Evolutionary conservation across 1,284 basidiomycete species (phyloP).

Genomic region (Boletus holoroseus): DNA sequence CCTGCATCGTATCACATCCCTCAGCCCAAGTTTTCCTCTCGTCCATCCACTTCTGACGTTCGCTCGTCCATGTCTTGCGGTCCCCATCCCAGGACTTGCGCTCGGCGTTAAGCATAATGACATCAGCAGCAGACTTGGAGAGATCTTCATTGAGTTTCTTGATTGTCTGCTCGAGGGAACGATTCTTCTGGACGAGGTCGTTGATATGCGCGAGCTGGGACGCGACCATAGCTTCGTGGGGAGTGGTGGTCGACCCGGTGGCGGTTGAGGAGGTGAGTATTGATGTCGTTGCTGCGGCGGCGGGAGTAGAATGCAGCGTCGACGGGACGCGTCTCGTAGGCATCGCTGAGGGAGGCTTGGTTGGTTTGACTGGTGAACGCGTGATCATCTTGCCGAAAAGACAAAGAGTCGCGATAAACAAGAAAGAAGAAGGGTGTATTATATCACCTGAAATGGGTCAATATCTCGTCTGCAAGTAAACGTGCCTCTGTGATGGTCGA

Average conservation of each 20-base stretch:
- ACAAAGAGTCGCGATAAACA: not conserved
- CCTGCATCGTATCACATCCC: constrained; percentile 56
- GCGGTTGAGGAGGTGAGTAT: constrained; percentile 29
- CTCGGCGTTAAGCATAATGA: constrained; percentile 14
- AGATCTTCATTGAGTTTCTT: constrained; percentile 47
- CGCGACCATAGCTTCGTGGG: constrained; percentile 47
- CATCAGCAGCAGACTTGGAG: constrained; percentile 30
- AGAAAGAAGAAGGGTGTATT: not conserved
- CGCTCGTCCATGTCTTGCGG: constrained; percentile 38
- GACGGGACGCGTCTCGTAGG: constrained; percentile 22
- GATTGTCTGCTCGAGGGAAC: constrained; percentile 53
- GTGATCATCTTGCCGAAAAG: constrained; percentile 22
- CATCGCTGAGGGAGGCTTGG: constrained; percentile 9
- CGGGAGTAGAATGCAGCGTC: constrained; percentile 19
- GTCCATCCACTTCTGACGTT: constrained; percentile 45
- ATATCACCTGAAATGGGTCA: constrained; percentile 2
- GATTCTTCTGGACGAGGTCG: constrained; percentile 60
- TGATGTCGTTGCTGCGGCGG: constrained; percentile 24
- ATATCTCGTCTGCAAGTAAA: not conserved
- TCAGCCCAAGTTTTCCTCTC: constrained; percentile 56
- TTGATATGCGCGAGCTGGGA: constrained; percentile 61
- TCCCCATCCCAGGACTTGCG: constrained; percentile 28
- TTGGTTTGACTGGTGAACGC: constrained; percentile 28
- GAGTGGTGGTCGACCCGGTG: constrained; percentile 32
- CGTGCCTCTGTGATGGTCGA: constrained; percentile 5